A percentile compares a stretch with the other conserved stretches of the same genome.
Conservation (phyloP, 2,329 filamentous ascomycete species). For the Ophiostoma australiae region DNA sequence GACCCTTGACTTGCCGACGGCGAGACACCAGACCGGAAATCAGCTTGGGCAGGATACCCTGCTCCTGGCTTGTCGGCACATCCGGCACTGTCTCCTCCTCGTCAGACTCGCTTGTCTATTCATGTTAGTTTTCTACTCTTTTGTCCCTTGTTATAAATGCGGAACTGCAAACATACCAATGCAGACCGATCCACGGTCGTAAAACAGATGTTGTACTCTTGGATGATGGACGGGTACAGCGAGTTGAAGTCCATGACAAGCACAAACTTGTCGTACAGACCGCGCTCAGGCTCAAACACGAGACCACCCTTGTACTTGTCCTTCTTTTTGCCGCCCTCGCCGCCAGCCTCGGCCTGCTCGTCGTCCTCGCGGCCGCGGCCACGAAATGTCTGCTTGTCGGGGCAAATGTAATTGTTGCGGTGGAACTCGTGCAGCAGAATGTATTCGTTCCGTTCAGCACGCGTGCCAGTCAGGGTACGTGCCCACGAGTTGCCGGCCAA, state of each 20-base stretch:
- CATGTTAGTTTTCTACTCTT: not conserved
- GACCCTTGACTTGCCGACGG: slow-evolving; percentile 83
- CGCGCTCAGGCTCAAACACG: slow-evolving; percentile 96
- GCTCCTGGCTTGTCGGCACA: slow-evolving; percentile 69
- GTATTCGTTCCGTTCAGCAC: slow-evolving; percentile 97
- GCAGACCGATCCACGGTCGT: slow-evolving; percentile 82
- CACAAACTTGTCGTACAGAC: slow-evolving; percentile 95
- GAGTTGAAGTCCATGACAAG: slow-evolving; percentile 99
- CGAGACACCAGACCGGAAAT: slow-evolving; percentile 88
- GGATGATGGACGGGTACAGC: slow-evolving; percentile 95
- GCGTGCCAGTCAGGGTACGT: slow-evolving; percentile 87
- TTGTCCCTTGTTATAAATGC: not conserved
- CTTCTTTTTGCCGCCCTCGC: slow-evolving; percentile 68
- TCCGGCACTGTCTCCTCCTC: slow-evolving; percentile 87
- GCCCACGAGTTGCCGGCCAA: slow-evolving; percentile 98
- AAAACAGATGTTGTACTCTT: slow-evolving; percentile 99
- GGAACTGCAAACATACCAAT: slow-evolving; percentile 33
- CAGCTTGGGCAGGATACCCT: slow-evolving; percentile 81
- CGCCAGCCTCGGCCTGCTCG: slow-evolving; percentile 60
- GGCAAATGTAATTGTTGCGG: slow-evolving; percentile 95
- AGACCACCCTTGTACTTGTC: slow-evolving; percentile 99
- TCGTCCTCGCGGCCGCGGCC: slow-evolving; percentile 68
- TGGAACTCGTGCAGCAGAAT: slow-evolving; percentile 97
- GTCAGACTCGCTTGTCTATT: slow-evolving; percentile 39
- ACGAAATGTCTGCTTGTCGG: slow-evolving; percentile 84